Conservation (phyloP, 495 filamentous ascomycete species). For the Pseudotulostoma volvatum region DNA sequence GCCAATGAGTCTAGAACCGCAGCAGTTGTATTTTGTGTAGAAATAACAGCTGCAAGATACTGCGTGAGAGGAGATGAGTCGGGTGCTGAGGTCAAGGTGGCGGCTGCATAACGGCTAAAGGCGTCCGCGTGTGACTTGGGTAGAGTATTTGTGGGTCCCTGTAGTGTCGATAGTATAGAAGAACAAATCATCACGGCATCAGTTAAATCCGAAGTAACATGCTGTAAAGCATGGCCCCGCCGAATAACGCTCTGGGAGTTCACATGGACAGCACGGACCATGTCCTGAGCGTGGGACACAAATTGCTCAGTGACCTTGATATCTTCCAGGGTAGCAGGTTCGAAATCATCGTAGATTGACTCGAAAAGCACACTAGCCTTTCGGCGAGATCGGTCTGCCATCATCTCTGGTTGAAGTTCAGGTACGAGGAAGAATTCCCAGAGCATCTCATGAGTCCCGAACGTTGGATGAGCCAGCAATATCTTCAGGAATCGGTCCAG, state of each 20-base stretch:
- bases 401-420: constrained; percentile 76
- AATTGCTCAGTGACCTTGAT: constrained; percentile 89
- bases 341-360: constrained; percentile 71
- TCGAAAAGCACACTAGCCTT: constrained; percentile 75
- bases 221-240: constrained; percentile 19
- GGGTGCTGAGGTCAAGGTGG: constrained; percentile 49
- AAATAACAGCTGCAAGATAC: constrained; percentile 59
- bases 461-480: constrained; percentile 77
- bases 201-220: constrained; percentile 40
- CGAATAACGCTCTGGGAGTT: constrained; percentile 68
- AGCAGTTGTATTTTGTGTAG: constrained; percentile 59
- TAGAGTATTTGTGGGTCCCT: constrained; percentile 34
- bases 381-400: constrained; percentile 70
- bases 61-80: constrained; percentile 48
- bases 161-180: constrained; percentile 32
- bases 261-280: constrained; percentile 65
- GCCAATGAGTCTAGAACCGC: constrained; percentile 68
- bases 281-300: constrained; percentile 72
- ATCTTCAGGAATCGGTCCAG: constrained; percentile 78
- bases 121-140: constrained; percentile 51
- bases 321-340: constrained; percentile 53
- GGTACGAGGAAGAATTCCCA: constrained; percentile 99
- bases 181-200: constrained; percentile 48
- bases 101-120: constrained; percentile 52
- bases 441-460: constrained; percentile 89